Base-by-base conservation (phyloP, 2,329 filamentous ascomycete species). In the Bipolaris sorokiniana region DNA sequence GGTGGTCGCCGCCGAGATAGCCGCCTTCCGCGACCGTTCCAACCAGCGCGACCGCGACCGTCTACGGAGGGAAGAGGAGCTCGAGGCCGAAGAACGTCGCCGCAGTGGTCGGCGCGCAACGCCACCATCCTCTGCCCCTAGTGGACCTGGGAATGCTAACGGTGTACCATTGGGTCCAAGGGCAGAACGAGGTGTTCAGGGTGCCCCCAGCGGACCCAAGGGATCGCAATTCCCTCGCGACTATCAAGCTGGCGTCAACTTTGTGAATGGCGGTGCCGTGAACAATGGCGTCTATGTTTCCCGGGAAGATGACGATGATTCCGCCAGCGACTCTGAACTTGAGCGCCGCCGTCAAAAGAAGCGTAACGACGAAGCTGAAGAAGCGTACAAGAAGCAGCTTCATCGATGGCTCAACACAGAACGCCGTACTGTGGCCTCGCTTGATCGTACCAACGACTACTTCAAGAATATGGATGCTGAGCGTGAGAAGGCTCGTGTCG, bases 401-500 rank as follows among this genome's bases (percentile, higher is more conserved):
- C 87, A 92, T 28, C 89, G 92, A 61, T 98, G 94, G 94, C 82
- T 92, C 23, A 96, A 96, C 73, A 87, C 93, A 42, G 95, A 99
- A 75, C 86, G 90, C 51, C 90, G 90, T 58, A 86, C 92, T 38
- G 90, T 91, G 13, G 90, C 91, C 4, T 94, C 95, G 0, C 80
- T 97, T 20, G 90, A 96, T 65, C 88, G 95, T 57, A 93, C 97
- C 71, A 88, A 86, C 66, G 89, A 89, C 26, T 88, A 92, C 10
- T 91, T 96, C 70, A 87, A 86, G 60, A 88, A 90, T 48, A 91
- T 96, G 65, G 84, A 86, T 3, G 86, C 86, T 22, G 86, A 87
- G 16, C 76, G 85, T 2, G 84, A 88, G 60, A 84, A 86, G 46
- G 84, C 86, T 50, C 86, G 84, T 57, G 86, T 88, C 28, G 86